Evolutionary conservation across 148 eudicot genomes (phyloP), one percentile per base, ranked within the genome.

Genomic region (Nepenthes gracilis): DNA sequence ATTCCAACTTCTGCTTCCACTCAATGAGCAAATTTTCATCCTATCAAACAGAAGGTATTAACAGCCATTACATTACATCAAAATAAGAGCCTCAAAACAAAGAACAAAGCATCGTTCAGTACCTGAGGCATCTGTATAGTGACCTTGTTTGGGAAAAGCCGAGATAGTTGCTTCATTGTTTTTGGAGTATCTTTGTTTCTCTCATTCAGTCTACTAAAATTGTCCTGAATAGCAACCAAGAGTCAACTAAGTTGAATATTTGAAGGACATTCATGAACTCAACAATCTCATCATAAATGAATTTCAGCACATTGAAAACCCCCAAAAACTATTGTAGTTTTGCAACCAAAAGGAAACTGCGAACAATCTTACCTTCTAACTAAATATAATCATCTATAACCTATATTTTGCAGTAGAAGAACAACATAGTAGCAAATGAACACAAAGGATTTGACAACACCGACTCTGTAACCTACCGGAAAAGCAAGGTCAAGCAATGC

Each of bases 71-170:
- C 9, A 1, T 33, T 35, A 55, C 12, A 55, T 32, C 11, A 35
- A 33, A 23, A 32, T 11, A 55, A 32, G 6, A 35, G 5, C 33
- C 33, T 3, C 33, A 54, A 5, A 15, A 33, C 11, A 50, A 50
- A 58, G 37, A 54, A 65, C 12, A 6, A 49, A 11, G 14, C 15
- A 70, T 11, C 37, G 15, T n/a, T 64, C 34, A 58, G 52, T 65
- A 93, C 99, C 95, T 86, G 99, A 64, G 99, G 99, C 77, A 80
- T 62, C 75, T 93, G 92, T 59, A 93, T 80, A 51, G 86, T 70
- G 62, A 93, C 87, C 78, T 87, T 89, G 77, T 93, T 93, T 33
- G 95, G 87, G 60, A 93, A 93, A 63, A 93, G 92, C 43, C 89
- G 87, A 52, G 72, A 71, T 61, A 93, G 78, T 63, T 84, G 97